These are phyloP conservation scores for Ampelomyces quisqualis DNA, from an alignment of 2,329 filamentous ascomycete species.

Conservation along the genomic window DNA sequence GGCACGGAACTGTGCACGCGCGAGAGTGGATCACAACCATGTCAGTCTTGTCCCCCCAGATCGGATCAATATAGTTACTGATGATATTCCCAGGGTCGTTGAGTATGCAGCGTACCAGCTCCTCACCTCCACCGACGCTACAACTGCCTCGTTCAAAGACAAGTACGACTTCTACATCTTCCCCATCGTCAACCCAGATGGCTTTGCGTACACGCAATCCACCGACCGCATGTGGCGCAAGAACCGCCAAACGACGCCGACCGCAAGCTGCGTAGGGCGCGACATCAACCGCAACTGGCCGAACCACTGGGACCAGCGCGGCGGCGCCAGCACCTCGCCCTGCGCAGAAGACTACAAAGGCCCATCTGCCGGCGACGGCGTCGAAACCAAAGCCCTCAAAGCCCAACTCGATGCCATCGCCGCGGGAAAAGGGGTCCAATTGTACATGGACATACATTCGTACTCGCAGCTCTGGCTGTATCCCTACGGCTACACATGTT, in stretches of 20 bases:
- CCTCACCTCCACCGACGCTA: conserved; percentile 34
- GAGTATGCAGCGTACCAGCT: conserved; percentile 43
- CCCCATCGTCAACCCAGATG: conserved; percentile 44
- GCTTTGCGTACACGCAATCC: conserved; percentile 43
- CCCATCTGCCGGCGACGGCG: conserved; percentile 35
- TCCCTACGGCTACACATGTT: conserved; percentile 62
- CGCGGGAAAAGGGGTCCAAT: conserved; percentile 54
- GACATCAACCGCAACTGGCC: conserved; percentile 48
- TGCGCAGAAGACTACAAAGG: conserved; percentile 44
- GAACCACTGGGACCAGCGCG: conserved; percentile 35
- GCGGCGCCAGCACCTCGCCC: conserved; percentile 39
- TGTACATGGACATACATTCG: conserved; percentile 66
- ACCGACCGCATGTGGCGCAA: conserved; percentile 45
- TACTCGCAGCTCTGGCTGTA: conserved; percentile 54
- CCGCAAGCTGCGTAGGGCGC: conserved; percentile 38
- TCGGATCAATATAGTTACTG: no score
- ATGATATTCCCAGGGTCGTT: conserved; percentile 21
- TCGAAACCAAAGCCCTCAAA: conserved; percentile 48
- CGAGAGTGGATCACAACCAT: conserved; percentile 44
- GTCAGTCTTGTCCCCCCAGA: no score
- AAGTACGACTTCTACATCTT: conserved; percentile 66
- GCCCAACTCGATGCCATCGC: conserved; percentile 51
- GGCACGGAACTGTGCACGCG: conserved; percentile 44
- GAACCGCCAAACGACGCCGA: conserved; percentile 37
- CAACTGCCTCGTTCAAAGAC: conserved; percentile 51